phyloP scores from a whole-genome alignment of 179 eudicot species.

The Nepenthes alata region DNA sequence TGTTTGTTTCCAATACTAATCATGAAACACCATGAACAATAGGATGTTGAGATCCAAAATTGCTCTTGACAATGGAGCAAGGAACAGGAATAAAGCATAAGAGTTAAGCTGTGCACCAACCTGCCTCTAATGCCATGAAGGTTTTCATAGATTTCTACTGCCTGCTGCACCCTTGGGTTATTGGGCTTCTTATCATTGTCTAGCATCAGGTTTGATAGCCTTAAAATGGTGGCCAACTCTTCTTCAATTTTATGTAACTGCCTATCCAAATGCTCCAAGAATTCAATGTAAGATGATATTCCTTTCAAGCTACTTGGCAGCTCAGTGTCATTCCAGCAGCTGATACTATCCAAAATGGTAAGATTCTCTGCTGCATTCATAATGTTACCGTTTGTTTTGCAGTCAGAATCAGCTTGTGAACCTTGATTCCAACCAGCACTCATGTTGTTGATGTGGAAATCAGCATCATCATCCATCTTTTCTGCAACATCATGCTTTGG shows the following conservation, averaged over 20 bases:
- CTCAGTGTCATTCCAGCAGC: constrained; percentile 10
- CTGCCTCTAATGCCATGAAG: constrained; percentile 45
- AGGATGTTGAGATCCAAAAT: background rate
- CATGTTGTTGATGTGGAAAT: constrained; percentile 7
- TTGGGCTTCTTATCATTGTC: constrained; percentile 30
- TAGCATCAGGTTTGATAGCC: constrained; percentile 20
- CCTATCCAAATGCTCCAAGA: constrained; percentile 40
- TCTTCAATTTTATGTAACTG: constrained; percentile 44
- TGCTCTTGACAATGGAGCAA: background rate
- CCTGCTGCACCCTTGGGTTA: constrained; percentile 31
- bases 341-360: constrained; percentile 9
- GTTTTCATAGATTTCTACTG: constrained; percentile 34
- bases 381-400: background rate
- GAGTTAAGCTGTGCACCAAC: constrained; percentile 17
- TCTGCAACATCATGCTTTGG: constrained; percentile 28
- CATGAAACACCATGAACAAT: background rate
- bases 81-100: background rate
- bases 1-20: background rate
- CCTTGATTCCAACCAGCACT: constrained; percentile 13
- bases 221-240: constrained; percentile 36
- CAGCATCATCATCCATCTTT: constrained; percentile 9
- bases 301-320: constrained; percentile 14
- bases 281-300: constrained; percentile 40
- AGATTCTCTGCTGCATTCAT: constrained; percentile 4
- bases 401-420: constrained; percentile 7